These are phyloP conservation scores for Arabidopsis arenosa DNA, from an alignment of 345 rosid species.

Conservation along the genomic window DNA sequence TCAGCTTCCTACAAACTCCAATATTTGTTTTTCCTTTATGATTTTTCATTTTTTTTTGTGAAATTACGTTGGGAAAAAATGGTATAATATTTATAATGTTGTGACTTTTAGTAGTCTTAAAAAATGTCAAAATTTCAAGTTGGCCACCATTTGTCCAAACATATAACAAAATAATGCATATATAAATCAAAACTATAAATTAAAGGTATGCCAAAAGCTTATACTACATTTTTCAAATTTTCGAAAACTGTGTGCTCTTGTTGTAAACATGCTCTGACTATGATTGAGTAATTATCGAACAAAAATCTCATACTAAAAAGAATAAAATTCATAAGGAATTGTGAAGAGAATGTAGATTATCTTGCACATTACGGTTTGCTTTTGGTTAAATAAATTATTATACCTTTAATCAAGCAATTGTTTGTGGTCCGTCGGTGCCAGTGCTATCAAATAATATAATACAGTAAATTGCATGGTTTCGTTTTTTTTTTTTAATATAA, in stretches of 20 bases:
- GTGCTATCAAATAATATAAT: constrained; percentile 27
- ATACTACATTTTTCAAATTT: background rate
- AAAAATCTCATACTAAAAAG: constrained; percentile 3
- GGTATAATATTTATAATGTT: background rate
- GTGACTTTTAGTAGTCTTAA: background rate
- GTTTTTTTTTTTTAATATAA: background rate
- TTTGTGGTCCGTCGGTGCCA: constrained; percentile 34
- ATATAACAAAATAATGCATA: background rate
- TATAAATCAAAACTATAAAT: background rate
- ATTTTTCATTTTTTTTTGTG: constrained; percentile 8
- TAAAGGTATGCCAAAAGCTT: too few species aligned
- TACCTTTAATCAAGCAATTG: constrained; percentile 10
- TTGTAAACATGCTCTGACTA: constrained; percentile 18
- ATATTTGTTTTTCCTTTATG: background rate
- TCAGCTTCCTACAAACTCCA: constrained; percentile 31
- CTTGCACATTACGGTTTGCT: constrained; percentile 35
- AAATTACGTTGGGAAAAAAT: background rate
- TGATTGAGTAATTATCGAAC: constrained; percentile 21
- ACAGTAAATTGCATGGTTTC: constrained; percentile 23
- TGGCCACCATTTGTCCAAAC: background rate
- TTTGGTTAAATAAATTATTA: constrained; percentile 17
- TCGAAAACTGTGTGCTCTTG: constrained; percentile 10
- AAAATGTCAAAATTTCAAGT: background rate
- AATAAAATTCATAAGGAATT: constrained; percentile 1
- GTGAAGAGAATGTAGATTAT: constrained; percentile 34